Base-by-base conservation (phyloP, 441 rosid species). In the Hypseocharis bilobata region DNA sequence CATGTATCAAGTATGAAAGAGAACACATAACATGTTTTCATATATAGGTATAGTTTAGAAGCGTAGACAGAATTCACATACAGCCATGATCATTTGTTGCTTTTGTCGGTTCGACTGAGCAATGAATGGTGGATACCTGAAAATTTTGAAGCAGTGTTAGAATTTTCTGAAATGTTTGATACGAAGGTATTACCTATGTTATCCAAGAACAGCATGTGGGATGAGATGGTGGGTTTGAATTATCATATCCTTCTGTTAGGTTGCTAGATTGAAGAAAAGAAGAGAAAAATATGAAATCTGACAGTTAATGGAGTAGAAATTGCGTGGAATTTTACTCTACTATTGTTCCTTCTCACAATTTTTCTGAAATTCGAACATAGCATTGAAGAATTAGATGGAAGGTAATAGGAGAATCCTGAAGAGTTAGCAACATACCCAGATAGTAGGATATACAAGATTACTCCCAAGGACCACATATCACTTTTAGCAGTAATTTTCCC, bases 381-480 rank as follows among this genome's bases (percentile, higher is more conserved):
- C 22, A 20, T 49, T 51, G 8, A 20, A 14, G 27, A 51, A 51
- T 36, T 3, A 36, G 11, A 36, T 36, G 42, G 62, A 47, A 57
- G n/a, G n/a, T n/a, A n/a, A n/a, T n/a, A n/a, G n/a, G n/a, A n/a
- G n/a, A n/a, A n/a, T 19, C 2, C 20, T 10, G 34, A 14, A 28
- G n/a, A 61, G 23, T 3, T 26, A 13, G 58, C 16, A 14, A 6
- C 72, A 20, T 66, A 87, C 90, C 90, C 93, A 0, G 88, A 85
- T 19, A 85, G 85, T 49, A 87, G 77, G 68, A 87, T 85, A 49
- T 84, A 87, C 54, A 87, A 22, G 66, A 87, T 87, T 13, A 85
- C 86, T 70, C 90, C 90, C 72, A 87, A 61, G 54, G 93, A 80
- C 88, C 93, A 87, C 86, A 87, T 82, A 44, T 85, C 90, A 23